phyloP scores from a whole-genome alignment of 441 rosid genomes.

The Jatropha multifida region DNA sequence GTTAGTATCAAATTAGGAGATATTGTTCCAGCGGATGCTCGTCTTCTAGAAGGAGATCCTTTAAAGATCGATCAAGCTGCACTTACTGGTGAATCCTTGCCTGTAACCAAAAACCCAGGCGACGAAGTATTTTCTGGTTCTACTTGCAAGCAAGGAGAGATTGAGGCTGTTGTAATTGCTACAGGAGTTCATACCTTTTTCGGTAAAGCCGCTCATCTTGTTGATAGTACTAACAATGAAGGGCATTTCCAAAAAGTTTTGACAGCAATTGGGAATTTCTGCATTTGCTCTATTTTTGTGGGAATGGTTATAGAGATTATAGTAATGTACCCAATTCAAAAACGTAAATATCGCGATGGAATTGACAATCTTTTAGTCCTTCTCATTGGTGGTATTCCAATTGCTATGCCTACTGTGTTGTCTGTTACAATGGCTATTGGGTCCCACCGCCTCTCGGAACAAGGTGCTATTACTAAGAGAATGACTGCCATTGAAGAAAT shows the following conservation, averaged over 20 bases:
- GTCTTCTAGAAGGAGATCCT: constrained; percentile 93
- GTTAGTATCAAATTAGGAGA: constrained; percentile 91
- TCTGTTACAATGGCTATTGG: constrained; percentile 99
- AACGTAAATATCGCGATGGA: constrained; percentile 65
- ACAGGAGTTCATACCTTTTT: constrained; percentile 96
- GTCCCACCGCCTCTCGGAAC: constrained; percentile 78
- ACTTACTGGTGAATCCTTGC: constrained; percentile 87
- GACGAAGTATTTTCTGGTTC: constrained; percentile 85
- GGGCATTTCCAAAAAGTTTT: constrained; percentile 96
- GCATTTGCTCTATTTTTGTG: constrained; percentile 78
- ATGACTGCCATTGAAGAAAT: constrained; percentile 98
- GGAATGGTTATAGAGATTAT: constrained; percentile 76
- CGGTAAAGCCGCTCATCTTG: constrained; percentile 97
- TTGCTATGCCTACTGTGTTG: constrained; percentile 94
- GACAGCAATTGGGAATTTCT: constrained; percentile 93
- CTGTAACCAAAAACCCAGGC: constrained; percentile 70
- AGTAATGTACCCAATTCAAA: constrained; percentile 82
- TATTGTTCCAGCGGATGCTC: constrained; percentile 89
- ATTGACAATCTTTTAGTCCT: constrained; percentile 92
- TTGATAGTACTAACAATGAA: constrained; percentile 79
- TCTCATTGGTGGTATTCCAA: constrained; percentile 94
- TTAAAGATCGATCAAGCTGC: constrained; percentile 89
- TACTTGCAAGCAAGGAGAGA: constrained; percentile 95
- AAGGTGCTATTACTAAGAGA: constrained; percentile 96
- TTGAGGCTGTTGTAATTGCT: constrained; percentile 91